phyloP scores from a whole-genome alignment of 345 rosid genomes.

The Cardamine chenopodiifolia region DNA sequence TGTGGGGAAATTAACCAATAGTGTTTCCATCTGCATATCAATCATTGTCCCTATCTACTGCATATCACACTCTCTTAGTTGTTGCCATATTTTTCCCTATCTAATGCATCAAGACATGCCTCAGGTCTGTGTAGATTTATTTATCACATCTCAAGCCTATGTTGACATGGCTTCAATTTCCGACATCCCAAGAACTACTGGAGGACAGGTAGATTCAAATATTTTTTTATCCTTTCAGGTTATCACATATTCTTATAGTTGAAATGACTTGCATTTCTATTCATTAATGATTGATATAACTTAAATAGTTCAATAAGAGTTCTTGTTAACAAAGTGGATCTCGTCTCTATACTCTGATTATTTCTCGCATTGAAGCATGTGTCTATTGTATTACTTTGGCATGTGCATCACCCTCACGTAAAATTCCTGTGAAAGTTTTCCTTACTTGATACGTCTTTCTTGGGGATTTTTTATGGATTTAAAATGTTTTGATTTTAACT shows the following conservation, averaged over 20 bases:
- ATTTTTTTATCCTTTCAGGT: not conserved
- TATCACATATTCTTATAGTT: slow-evolving; percentile 6
- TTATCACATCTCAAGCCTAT: slow-evolving; percentile 83
- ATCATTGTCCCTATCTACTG: not conserved
- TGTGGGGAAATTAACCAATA: not conserved
- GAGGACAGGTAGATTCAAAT: slow-evolving; percentile 81
- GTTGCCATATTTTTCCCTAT: slow-evolving; percentile 12
- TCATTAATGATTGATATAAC: slow-evolving; percentile 9
- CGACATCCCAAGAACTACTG: slow-evolving; percentile 88
- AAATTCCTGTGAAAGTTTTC: slow-evolving; percentile 10
- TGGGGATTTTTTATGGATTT: not conserved
- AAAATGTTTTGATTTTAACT: slow-evolving; percentile 25
- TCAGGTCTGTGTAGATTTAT: slow-evolving; percentile 97
- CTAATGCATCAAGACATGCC: slow-evolving; percentile 25
- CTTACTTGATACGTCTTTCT: not conserved
- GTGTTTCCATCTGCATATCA: slow-evolving; percentile 20
- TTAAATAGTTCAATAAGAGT: not conserved
- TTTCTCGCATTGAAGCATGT: not conserved
- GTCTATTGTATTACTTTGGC: slow-evolving; percentile 6
- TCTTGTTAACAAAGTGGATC: not conserved
- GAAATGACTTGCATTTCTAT: slow-evolving; percentile 11
- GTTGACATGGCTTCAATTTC: slow-evolving; percentile 90
- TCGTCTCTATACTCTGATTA: not conserved
- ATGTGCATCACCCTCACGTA: not conserved
- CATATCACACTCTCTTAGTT: not conserved